Base-by-base conservation (phyloP, 495 filamentous ascomycete genomes). In the Amniculicola lignicola region DNA sequence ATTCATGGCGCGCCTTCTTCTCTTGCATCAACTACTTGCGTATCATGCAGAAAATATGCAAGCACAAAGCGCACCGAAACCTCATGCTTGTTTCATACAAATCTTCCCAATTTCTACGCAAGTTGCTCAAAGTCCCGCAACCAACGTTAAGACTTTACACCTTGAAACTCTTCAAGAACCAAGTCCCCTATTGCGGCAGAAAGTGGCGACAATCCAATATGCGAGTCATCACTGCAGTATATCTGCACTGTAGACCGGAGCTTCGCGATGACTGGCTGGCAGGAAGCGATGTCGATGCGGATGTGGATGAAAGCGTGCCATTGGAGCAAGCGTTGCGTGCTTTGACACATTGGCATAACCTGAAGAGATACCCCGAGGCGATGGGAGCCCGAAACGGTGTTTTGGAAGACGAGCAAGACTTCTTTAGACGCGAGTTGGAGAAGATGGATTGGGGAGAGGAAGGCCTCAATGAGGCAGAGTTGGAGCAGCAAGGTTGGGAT, bases 201-300 rank as follows among this genome's bases (percentile, higher is more conserved):
- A 98, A 98, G 73, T 98, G 93, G 93, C 83, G 93, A 15, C 93
- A 98, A 75, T 82, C 83, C 49, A 96, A 98, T 68, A 98, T 98
- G 93, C 86, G 91, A 45, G 91, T 97, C 60, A 98, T 98, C 67
- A 98, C 93, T 0, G 91, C 90, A 16, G 87, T 97, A 2, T 98
- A 95, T 63, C 74, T 98, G 25, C 88, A 95, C 71, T 95, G 90
- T 67, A 79, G 88, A 2, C 92, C 92, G 0, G 90, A 96, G 67
- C 79, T 98, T 18, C 79, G 94, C 2, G 93, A 98, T 60, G 94
- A 96, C 66, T 98, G 94, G 94, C 75, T 98, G 0, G 85, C 87
- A 0, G 94, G 93, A 7, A 84, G 84, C 18, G 90, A 95, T 60
- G 84, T 96, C 3, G 93, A 98, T 61, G 86, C 83, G 0, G 90